Conservation (phyloP, 2,329 filamentous ascomycete genomes). For the Colletotrichum lindemuthianum region DNA sequence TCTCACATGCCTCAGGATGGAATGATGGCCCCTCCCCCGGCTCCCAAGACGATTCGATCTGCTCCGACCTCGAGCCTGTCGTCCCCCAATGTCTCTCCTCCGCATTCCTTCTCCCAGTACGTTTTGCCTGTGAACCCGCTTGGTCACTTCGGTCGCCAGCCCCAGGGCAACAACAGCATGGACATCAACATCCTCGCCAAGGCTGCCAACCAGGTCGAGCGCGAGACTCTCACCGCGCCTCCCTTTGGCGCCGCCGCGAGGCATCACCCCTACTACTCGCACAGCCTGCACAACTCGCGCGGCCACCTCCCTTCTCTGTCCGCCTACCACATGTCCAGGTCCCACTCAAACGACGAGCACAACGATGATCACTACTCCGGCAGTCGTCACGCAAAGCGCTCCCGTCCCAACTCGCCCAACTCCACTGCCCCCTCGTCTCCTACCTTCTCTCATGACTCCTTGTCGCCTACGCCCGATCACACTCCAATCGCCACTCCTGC, state of each 20-base stretch:
- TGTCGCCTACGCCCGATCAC: slow-evolving; percentile 95
- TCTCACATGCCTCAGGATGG: slow-evolving; percentile 63
- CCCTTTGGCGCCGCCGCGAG: slow-evolving; percentile 55
- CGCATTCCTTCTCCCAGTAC: slow-evolving; percentile 85
- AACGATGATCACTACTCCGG: slow-evolving; percentile 80
- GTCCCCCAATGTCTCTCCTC: slow-evolving; percentile 96
- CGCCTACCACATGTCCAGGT: slow-evolving; percentile 93
- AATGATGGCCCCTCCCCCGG: slow-evolving; percentile 79
- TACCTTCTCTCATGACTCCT: slow-evolving; percentile 94
- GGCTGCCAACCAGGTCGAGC: slow-evolving; percentile 70
- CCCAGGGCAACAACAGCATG: slow-evolving; percentile 49
- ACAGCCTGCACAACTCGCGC: slow-evolving; percentile 59
- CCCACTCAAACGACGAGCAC: slow-evolving; percentile 83
- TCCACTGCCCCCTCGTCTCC: slow-evolving; percentile 96
- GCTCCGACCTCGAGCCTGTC: slow-evolving; percentile 86
- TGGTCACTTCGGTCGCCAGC: slow-evolving; percentile 51
- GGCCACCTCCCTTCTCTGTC: slow-evolving; percentile 79
- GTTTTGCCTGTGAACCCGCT: slow-evolving; percentile 57
- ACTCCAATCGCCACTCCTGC: slow-evolving; percentile 98
- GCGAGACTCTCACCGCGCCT: slow-evolving; percentile 59
- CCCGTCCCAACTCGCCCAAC: slow-evolving; percentile 91
- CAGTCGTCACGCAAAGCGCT: slow-evolving; percentile 81
- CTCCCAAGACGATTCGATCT: slow-evolving; percentile 84
- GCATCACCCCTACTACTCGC: slow-evolving; percentile 65
- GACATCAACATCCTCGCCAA: slow-evolving; percentile 71